phyloP scores from a whole-genome alignment of 345 rosid species.

The Euclidium syriacum region DNA sequence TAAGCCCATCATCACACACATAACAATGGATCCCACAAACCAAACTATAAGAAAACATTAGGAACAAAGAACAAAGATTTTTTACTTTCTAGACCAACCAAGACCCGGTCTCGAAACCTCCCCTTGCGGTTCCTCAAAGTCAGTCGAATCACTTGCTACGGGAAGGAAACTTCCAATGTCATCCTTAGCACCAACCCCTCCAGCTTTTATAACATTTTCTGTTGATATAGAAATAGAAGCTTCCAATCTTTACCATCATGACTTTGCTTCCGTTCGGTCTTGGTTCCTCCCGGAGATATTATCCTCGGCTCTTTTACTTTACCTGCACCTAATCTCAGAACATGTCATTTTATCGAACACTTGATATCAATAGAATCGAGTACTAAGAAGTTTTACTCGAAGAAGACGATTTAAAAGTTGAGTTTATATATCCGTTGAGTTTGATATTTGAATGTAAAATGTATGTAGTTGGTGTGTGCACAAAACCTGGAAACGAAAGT shows the following conservation, averaged over 20 bases:
- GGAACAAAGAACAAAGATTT: background rate
- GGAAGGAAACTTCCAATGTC: slow-evolving; percentile 87
- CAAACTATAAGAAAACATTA: background rate
- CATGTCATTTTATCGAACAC: too few species aligned
- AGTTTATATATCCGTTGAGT: too few species aligned
- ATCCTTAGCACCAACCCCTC: slow-evolving; percentile 92
- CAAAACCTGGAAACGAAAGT: too few species aligned
- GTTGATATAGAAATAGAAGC: slow-evolving; percentile 48
- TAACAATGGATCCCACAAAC: background rate
- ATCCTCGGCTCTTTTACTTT: slow-evolving; percentile 14
- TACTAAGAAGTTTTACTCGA: too few species aligned
- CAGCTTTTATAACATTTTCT: slow-evolving; percentile 72
- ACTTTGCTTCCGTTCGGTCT: slow-evolving; percentile 11
- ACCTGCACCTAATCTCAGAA: background rate
- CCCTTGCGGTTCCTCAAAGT: slow-evolving; percentile 53
- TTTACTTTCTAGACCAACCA: slow-evolving; percentile 60
- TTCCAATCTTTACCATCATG: slow-evolving; percentile 38
- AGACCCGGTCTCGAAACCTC: slow-evolving; percentile 67
- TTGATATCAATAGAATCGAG: too few species aligned
- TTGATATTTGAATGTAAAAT: too few species aligned
- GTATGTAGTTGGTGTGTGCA: too few species aligned
- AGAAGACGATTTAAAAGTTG: too few species aligned
- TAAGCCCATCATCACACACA: background rate
- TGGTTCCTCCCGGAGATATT: slow-evolving; percentile 30
- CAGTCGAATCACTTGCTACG: slow-evolving; percentile 81